Percentiles rank a stretch among this genome's conserved stretches.
Conservation (phyloP, 345 rosid species). For the Corchorus capsularis region DNA sequence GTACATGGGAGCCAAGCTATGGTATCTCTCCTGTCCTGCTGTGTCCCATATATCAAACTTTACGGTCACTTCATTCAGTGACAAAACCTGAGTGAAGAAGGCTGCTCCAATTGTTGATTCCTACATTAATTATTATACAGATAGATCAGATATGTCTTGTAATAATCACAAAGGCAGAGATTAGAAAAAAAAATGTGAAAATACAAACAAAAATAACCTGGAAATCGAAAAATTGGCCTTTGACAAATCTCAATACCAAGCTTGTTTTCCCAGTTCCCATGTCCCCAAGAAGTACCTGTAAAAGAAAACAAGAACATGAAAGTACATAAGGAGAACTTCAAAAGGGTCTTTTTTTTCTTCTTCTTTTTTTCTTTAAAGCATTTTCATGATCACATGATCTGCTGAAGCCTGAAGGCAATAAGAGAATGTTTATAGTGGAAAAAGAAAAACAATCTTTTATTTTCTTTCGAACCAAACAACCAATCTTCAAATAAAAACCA, state of each 20-base stretch:
- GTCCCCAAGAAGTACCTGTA: constrained; percentile 80
- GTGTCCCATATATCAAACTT: constrained; percentile 90
- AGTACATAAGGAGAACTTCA: background rate
- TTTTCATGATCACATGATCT: background rate
- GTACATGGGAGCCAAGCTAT: constrained; percentile 88
- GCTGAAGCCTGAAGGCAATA: background rate
- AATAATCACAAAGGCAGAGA: background rate
- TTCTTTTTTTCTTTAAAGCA: background rate
- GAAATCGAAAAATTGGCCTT: constrained; percentile 70
- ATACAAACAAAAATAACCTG: constrained; percentile 43
- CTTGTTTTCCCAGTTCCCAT: constrained; percentile 88
- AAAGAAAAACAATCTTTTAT: background rate
- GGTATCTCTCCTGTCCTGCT: constrained; percentile 84
- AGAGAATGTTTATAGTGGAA: background rate
- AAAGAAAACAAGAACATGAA: background rate
- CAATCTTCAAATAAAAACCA: background rate
- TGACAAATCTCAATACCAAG: constrained; percentile 71
- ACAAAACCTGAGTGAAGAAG: constrained; percentile 76
- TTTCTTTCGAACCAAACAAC: background rate
- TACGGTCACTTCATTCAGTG: constrained; percentile 60
- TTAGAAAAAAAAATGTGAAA: background rate
- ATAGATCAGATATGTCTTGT: constrained; percentile 16
- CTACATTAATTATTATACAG: constrained; percentile 29
- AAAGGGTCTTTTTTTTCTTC: background rate
- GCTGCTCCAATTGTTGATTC: constrained; percentile 88